Evolutionary conservation across 768 basidiomycete genomes (phyloP).

Genomic region (Suillus fuscotomentosus): DNA sequence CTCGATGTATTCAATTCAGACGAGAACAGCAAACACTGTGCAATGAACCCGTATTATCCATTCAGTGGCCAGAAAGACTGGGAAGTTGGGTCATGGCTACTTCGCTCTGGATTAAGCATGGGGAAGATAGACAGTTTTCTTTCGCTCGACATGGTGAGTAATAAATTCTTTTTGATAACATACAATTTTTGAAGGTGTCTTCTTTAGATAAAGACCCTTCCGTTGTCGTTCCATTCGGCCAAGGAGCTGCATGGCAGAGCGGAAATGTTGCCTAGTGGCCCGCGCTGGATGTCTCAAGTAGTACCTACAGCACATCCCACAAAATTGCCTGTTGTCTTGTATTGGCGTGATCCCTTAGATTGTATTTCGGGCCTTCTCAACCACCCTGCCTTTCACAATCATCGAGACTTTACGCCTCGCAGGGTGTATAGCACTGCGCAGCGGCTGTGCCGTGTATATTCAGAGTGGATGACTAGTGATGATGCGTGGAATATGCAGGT

Average conservation of each 20-base stretch:
- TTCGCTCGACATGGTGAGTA: conserved; percentile 8
- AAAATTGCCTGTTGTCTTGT: conserved; percentile 21
- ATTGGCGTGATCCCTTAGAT: conserved; percentile 26
- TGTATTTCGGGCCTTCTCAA: conserved; percentile 20
- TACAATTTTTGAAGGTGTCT: neutral
- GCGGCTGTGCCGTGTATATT: conserved; percentile 11
- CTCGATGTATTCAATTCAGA: neutral
- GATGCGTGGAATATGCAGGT: conserved; percentile 20
- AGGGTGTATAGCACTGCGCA: conserved; percentile 12
- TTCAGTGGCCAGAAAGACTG: no score
- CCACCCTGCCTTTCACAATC: conserved; percentile 18
- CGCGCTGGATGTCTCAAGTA: conserved; percentile 17
- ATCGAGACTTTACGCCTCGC: conserved; percentile 19
- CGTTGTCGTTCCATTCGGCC: conserved; percentile 22
- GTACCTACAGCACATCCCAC: conserved; percentile 13
- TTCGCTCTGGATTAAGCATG: conserved; percentile 28
- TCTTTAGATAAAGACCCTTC: conserved; percentile 4
- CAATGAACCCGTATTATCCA: no score
- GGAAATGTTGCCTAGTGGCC: conserved; percentile 22
- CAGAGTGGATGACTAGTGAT: conserved; percentile 18
- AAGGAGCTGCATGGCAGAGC: conserved; percentile 19
- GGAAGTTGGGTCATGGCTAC: neutral
- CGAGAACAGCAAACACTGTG: no score
- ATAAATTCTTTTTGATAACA: neutral
- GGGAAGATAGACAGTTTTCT: conserved; percentile 27